phyloP scores from a whole-genome alignment of 495 filamentous ascomycete species.

The Friedmanniomyces simplex region DNA sequence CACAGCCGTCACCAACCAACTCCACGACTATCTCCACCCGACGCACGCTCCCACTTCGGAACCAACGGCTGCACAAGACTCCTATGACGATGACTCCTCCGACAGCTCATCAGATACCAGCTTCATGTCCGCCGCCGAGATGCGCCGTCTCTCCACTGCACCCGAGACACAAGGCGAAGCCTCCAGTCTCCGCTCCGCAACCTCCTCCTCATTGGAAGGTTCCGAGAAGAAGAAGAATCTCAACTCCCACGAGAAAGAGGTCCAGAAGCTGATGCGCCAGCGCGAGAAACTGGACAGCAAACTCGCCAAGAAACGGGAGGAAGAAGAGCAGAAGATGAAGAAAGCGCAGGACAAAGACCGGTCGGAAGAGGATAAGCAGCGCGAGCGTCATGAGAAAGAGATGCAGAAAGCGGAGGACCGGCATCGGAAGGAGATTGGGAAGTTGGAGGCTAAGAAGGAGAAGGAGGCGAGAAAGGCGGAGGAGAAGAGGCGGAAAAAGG shows the following conservation, averaged over 20 bases:
- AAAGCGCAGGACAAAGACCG: constrained; percentile 35
- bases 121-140: constrained; percentile 31
- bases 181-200: not conserved
- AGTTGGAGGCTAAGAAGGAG: constrained; percentile 47
- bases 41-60: not conserved
- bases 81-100: not conserved
- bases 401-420: constrained; percentile 54
- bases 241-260: constrained; percentile 54
- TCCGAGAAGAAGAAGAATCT: constrained; percentile 28
- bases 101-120: constrained; percentile 19
- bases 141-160: constrained; percentile 16
- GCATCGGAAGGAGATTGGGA: constrained; percentile 49
- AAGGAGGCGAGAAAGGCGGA: constrained; percentile 30
- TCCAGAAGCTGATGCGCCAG: constrained; percentile 61
- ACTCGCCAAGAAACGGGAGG: constrained; percentile 41
- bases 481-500: constrained; percentile 26
- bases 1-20: constrained; percentile 5
- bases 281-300: constrained; percentile 62
- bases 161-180: not conserved
- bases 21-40: constrained; percentile 3
- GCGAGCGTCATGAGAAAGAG: constrained; percentile 51
- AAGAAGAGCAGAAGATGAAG: constrained; percentile 37
- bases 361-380: constrained; percentile 36
- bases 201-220: not conserved
- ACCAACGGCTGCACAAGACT: not conserved